A percentile compares a stretch with the other conserved stretches of the same genome.
Evolutionary conservation across 169 alveolate genomes (phyloP).

Genomic region (Eimeria falciformis): DNA sequence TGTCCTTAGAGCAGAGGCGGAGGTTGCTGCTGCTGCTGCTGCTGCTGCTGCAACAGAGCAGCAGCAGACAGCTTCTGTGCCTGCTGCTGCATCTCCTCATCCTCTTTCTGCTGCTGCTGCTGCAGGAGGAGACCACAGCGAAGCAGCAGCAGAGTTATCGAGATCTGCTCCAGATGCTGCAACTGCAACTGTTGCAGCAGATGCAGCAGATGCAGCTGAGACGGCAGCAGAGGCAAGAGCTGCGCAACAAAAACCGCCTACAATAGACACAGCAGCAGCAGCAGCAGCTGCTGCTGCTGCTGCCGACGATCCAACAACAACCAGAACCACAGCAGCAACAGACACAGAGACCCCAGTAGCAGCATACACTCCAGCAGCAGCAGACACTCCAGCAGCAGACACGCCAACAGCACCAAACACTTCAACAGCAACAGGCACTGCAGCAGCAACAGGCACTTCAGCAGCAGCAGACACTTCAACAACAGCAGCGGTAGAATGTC

Average conservation of each 20-base stretch:
- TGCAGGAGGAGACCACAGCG: too few relatives aligned
- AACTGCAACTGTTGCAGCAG: neutral
- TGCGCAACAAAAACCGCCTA: neutral
- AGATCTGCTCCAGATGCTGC: neutral
- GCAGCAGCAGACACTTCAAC: neutral
- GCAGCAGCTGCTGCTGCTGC: conserved; percentile 33
- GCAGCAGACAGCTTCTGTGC: too few relatives aligned
- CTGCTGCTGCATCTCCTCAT: neutral
- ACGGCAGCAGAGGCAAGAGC: neutral
- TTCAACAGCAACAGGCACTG: neutral
- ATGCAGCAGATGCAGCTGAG: neutral
- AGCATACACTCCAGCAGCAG: neutral
- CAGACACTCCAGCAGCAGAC: neutral
- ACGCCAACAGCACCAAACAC: neutral
- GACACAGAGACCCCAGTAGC: neutral
- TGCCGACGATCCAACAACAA: neutral
- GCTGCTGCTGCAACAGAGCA: neutral
- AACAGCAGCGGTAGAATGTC: neutral
- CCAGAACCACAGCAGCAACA: conserved; percentile 12
- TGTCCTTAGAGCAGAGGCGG: conserved; percentile 20
- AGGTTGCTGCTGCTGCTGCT: neutral
- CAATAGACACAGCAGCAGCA: neutral
- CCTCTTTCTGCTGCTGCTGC: too few relatives aligned
- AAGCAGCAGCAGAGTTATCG: neutral
- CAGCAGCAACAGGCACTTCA: neutral